Conservation (phyloP, 768 basidiomycete species). For the Tylopilus intermedius region DNA sequence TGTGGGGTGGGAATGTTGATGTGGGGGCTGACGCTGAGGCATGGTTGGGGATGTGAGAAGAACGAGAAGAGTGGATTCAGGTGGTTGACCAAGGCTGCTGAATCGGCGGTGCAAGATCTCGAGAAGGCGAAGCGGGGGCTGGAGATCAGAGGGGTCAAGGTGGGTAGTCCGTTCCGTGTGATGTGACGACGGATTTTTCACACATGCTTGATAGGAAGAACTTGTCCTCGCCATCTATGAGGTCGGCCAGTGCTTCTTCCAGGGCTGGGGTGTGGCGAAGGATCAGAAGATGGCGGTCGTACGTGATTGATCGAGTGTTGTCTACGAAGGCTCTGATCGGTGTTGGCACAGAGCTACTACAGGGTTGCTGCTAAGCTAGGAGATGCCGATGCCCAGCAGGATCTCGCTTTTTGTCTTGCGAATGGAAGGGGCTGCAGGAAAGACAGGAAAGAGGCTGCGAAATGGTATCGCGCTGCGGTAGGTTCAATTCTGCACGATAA, state of each 20-base stretch:
- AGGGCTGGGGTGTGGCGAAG: conserved; percentile 84
- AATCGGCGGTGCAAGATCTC: conserved; percentile 71
- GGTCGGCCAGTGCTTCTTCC: conserved; percentile 89
- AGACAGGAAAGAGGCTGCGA: conserved; percentile 78
- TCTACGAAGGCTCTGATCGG: background rate
- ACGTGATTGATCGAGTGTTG: conserved; percentile 26
- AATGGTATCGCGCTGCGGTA: conserved; percentile 87
- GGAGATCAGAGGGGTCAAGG: conserved; percentile 53
- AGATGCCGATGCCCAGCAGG: conserved; percentile 82
- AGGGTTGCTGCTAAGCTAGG: conserved; percentile 78
- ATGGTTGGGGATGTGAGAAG: conserved; percentile 84
- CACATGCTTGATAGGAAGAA: conserved; percentile 47
- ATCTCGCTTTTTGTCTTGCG: conserved; percentile 78
- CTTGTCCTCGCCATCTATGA: conserved; percentile 87
- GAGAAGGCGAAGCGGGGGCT: conserved; percentile 55
- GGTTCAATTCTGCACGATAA: conserved; percentile 21
- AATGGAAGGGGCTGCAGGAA: conserved; percentile 90
- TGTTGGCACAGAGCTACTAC: conserved; percentile 64
- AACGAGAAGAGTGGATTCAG: conserved; percentile 75
- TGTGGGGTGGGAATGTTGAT: conserved; percentile 89
- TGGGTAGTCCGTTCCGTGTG: conserved; percentile 19
- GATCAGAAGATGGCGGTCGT: conserved; percentile 89
- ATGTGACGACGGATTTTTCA: background rate
- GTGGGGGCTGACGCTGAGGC: conserved; percentile 81
- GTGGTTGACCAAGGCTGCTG: conserved; percentile 81